Conservation (phyloP, 306 rosid species). For the Fragaria ananassa region DNA sequence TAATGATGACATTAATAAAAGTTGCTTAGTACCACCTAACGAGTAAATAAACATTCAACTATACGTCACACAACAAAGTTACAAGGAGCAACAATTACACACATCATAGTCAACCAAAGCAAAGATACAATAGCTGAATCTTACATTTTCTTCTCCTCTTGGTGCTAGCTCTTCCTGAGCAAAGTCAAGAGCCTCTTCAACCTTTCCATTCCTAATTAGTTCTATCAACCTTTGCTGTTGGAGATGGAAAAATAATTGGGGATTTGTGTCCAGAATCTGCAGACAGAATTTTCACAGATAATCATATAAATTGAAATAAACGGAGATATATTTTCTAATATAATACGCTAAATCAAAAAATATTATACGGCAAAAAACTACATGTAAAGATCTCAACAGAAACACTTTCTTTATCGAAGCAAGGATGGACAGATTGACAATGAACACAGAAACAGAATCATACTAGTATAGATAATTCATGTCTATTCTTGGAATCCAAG, state of each 20-base stretch:
- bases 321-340: neutral
- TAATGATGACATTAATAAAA: neutral
- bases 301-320: neutral
- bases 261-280: constrained; percentile 94
- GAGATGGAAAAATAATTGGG: constrained; percentile 93
- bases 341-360: neutral
- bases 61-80: neutral
- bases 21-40: constrained; percentile 10
- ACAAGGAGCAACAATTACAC: neutral
- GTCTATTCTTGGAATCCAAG: neutral
- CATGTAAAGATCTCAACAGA: neutral
- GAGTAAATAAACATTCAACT: neutral
- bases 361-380: neutral
- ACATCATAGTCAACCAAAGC: constrained; percentile 3
- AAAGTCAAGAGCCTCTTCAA: constrained; percentile 93
- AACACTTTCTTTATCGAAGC: neutral
- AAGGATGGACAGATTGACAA: neutral
- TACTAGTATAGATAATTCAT: neutral
- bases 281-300: constrained; percentile 19
- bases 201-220: constrained; percentile 80
- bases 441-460: neutral
- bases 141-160: constrained; percentile 97
- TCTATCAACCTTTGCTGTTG: constrained; percentile 91
- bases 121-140: constrained; percentile 21
- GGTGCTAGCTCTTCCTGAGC: constrained; percentile 99